Evolutionary conservation across 768 basidiomycete species (phyloP).

Genomic region (Trichaptum fuscoviolaceum): DNA sequence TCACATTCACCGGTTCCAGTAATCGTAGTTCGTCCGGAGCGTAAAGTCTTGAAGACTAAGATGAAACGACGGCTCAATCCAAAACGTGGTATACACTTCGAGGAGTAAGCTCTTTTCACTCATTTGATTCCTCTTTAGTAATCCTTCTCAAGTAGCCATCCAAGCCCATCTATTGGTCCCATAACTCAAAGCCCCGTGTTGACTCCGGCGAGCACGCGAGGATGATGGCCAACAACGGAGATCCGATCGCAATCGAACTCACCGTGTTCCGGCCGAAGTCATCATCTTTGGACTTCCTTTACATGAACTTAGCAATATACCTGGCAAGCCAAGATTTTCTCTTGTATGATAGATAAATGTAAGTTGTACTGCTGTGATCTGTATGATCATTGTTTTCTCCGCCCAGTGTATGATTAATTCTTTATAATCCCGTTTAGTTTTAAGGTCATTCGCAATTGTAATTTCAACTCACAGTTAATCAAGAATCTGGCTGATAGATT

Average conservation of each 20-base stretch:
- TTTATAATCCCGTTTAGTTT: neutral
- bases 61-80: slow-evolving; percentile 87
- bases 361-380: neutral
- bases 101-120: slow-evolving; percentile 37
- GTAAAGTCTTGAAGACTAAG: slow-evolving; percentile 77
- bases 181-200: neutral
- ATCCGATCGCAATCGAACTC: too few species aligned
- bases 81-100: slow-evolving; percentile 80
- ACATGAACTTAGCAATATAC: neutral
- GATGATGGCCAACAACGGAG: neutral
- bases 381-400: neutral
- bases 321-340: neutral
- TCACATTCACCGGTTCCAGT: slow-evolving; percentile 93
- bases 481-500: too few species aligned
- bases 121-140: neutral
- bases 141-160: neutral
- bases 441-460: neutral
- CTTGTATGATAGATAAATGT: neutral
- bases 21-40: slow-evolving; percentile 89
- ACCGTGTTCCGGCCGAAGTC: too few species aligned
- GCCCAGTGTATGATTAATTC: neutral
- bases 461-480: too few species aligned
- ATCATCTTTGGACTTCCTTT: neutral
- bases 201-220: neutral
- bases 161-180: neutral